Evolutionary conservation across 768 basidiomycete genomes (phyloP).

Genomic region (Strobilomyces echinocephalus): DNA sequence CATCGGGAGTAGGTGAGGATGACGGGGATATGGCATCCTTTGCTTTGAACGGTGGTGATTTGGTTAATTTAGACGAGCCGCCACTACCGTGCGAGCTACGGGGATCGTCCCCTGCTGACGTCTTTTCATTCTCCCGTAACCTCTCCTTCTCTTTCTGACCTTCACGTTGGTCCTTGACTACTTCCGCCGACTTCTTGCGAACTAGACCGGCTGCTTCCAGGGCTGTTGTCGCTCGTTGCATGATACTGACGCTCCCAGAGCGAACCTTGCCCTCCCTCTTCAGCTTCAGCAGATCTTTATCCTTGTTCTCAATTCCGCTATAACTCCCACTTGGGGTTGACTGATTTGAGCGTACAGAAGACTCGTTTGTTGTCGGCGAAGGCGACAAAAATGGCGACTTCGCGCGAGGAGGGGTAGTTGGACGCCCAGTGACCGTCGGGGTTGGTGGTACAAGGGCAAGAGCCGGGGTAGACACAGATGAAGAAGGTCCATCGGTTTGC

Average conservation of each 20-base stretch:
- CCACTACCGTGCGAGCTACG: conserved; percentile 61
- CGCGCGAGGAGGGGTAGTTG: conserved; percentile 48
- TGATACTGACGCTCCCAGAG: conserved; percentile 90
- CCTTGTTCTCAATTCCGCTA: conserved; percentile 46
- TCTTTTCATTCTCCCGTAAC: conserved; percentile 40
- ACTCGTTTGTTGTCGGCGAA: conserved; percentile 47
- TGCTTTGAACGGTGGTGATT: conserved; percentile 61
- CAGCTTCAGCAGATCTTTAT: conserved; percentile 44
- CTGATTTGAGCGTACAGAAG: conserved; percentile 55
- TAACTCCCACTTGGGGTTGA: conserved; percentile 63
- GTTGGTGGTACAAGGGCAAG: conserved; percentile 76
- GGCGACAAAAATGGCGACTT: conserved; percentile 55
- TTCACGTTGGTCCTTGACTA: conserved; percentile 59
- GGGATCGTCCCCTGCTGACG: conserved; percentile 48
- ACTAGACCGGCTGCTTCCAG: conserved; percentile 82
- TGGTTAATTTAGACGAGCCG: conserved; percentile 56
- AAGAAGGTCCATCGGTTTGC: conserved; percentile 41
- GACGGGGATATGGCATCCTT: conserved; percentile 42
- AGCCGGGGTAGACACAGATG: conserved; percentile 35
- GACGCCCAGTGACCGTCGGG: conserved; percentile 49
- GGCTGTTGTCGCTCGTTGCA: conserved; percentile 92
- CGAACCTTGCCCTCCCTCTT: conserved; percentile 58
- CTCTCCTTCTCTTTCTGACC: conserved; percentile 39
- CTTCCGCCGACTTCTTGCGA: conserved; percentile 76
- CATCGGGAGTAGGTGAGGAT: conserved; percentile 46